A percentile compares a stretch with the other conserved stretches of the same genome.
Evolutionary conservation across 768 basidiomycete genomes (phyloP).

Genomic region (Pulveroboletus sp.): DNA sequence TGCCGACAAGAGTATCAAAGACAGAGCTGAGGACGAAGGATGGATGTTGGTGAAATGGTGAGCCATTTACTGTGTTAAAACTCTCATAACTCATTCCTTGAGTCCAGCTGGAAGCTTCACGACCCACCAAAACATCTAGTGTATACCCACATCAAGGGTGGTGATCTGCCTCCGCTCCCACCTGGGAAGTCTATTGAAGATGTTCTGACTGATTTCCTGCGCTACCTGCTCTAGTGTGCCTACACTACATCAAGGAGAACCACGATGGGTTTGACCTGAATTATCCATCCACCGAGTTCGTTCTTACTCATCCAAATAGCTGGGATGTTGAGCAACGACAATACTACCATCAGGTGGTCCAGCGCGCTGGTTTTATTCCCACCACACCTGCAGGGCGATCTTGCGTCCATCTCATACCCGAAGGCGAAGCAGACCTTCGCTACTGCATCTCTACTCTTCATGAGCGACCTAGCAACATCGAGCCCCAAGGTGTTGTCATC

Average conservation of each 20-base stretch:
- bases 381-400: constrained; percentile 33
- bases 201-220: constrained; percentile 45
- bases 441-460: constrained; percentile 41
- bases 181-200: constrained; percentile 36
- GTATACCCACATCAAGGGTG: constrained; percentile 26
- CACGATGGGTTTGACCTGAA: constrained; percentile 5
- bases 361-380: constrained; percentile 44
- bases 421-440: constrained; percentile 60
- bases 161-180: constrained; percentile 39
- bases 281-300: constrained; percentile 38
- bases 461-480: constrained; percentile 20
- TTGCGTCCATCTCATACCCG: constrained; percentile 46
- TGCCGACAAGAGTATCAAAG: constrained; percentile 21
- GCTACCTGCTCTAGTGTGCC: constrained; percentile 42
- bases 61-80: neutral
- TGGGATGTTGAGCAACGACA: constrained; percentile 60
- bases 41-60: constrained; percentile 43
- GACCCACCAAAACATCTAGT: constrained; percentile 32
- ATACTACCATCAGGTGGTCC: constrained; percentile 39
- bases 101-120: constrained; percentile 35
- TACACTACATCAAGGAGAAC: constrained; percentile 44
- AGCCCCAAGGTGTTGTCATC: constrained; percentile 35
- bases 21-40: constrained; percentile 39
- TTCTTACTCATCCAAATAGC: constrained; percentile 60
- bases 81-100: neutral